These are phyloP conservation scores for Limnomonas spitsbergensis DNA, from an alignment of 139 green algal species.

Conservation along the genomic window DNA sequence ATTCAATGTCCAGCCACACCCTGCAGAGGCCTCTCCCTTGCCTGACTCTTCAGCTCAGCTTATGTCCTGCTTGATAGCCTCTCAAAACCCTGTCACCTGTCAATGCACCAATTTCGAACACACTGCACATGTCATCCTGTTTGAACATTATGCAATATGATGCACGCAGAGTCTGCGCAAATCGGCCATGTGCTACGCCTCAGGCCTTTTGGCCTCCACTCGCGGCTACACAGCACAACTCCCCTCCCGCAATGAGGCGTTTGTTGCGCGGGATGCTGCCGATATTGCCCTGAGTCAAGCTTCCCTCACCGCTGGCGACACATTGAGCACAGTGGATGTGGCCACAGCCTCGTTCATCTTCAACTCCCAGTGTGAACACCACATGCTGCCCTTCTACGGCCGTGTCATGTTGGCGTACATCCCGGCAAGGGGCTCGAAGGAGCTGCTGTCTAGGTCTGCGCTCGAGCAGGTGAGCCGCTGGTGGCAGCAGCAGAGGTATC, in stretches of 20 bases:
- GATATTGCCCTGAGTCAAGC: not conserved
- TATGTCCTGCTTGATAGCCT: too few relatives aligned
- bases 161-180: not conserved
- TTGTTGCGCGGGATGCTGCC: not conserved
- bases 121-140: not conserved
- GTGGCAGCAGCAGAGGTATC: too few relatives aligned
- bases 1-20: too few relatives aligned
- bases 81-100: too few relatives aligned
- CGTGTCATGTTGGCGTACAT: conserved; percentile 49
- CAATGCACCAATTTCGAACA: too few relatives aligned
- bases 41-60: too few relatives aligned
- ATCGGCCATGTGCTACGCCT: not conserved
- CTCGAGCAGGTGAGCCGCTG: not conserved
- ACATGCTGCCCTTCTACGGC: conserved; percentile 96
- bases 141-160: not conserved
- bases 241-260: not conserved
- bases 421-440: not conserved
- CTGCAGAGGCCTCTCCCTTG: too few relatives aligned
- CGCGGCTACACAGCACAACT: not conserved
- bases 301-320: too few relatives aligned
- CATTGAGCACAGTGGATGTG: too few relatives aligned
- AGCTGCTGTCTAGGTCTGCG: not conserved
- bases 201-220: not conserved
- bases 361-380: conserved; percentile 87
- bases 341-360: not conserved